Evolutionary conservation across 108 stramenopile genomes (phyloP).

Genomic region (Chaetoceros tenuissimus): DNA sequence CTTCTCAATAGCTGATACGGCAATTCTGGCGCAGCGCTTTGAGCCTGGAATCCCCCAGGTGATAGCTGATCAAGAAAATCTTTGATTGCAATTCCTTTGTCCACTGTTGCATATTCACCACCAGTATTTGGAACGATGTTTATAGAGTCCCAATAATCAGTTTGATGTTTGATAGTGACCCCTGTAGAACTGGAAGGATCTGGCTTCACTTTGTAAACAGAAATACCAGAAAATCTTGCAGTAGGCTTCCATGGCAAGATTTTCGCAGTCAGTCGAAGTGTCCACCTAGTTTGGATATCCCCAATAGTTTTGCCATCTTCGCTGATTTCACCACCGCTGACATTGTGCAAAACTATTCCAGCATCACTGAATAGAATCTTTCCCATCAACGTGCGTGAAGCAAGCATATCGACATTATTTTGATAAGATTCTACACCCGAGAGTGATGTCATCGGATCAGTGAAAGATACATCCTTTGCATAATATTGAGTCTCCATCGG

Average conservation of each 20-base stretch:
- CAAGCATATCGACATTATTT: slow-evolving; percentile 91
- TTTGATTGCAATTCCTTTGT: slow-evolving; percentile 42
- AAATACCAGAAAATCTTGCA: slow-evolving; percentile 88
- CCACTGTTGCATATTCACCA: slow-evolving; percentile 50
- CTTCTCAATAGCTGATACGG: slow-evolving; percentile 78
- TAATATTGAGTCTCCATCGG: slow-evolving; percentile 87
- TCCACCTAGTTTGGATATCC: slow-evolving; percentile 85
- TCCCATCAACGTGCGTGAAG: slow-evolving; percentile 72
- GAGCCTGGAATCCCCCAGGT: slow-evolving; percentile 48
- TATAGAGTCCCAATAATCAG: slow-evolving; percentile 94
- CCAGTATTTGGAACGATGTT: slow-evolving; percentile 42
- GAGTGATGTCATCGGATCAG: slow-evolving; percentile 84
- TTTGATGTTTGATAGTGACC: slow-evolving; percentile 59
- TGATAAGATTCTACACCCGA: slow-evolving; percentile 77
- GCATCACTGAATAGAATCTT: slow-evolving; percentile 83
- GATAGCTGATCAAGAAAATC: slow-evolving; percentile 76
- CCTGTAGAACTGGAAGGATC: slow-evolving; percentile 34
- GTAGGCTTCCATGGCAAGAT: slow-evolving; percentile 87
- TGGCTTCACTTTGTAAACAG: slow-evolving; percentile 69
- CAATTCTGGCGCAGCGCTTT: slow-evolving; percentile 59
- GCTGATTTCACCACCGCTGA: slow-evolving; percentile 58
- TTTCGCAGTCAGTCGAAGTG: slow-evolving; percentile 75
- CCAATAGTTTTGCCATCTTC: slow-evolving; percentile 23
- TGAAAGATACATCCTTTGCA: slow-evolving; percentile 56
- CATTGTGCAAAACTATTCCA: slow-evolving; percentile 79